Base-by-base conservation (phyloP, 805 yeast genomes). In the Schwanniomyces yamadae region DNA sequence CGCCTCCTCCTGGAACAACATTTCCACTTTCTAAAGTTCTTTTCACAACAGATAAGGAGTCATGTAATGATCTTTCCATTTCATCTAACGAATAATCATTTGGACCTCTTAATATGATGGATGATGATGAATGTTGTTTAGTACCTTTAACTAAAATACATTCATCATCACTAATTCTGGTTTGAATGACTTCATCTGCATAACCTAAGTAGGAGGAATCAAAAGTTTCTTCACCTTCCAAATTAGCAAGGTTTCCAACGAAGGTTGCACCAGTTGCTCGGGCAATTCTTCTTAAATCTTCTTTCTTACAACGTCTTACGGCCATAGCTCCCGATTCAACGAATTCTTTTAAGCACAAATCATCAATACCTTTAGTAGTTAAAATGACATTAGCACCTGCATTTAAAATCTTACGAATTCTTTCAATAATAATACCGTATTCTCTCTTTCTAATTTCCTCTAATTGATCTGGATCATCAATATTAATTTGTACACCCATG, bases 1-100 rank as follows among this genome's bases (percentile, higher is more conserved):
- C 95, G 42, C 99, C 99, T 47, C 99, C 99, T 43, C 99, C 99
- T 28, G 99, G 98, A 5, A 93, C 99, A 39, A 95, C 90, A 48
- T 77, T 67, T 14, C 97, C 98, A 54, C 91, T 80, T 64, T 93
- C 99, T 48, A 95, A 75, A 9, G 98, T 89, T 59, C 99, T 81
- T 70, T 93, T 93, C 23, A 93, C 96, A 23, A 93, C 99, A 29
- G 88, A 81, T 46, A 93, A 72, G 2, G 98, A 86, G 60, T 93
- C 99, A 55, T 88, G 97, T 42, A 95, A 63, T 0, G 98, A 89
- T 64, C 99, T 80, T 68, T 93, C 96, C 98, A 95, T 91, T 70
- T 93, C 99, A 65, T 93, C 99, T 48, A 93, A 75, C 26, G 95
- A 82, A 61, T 84, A 93, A 60, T 93, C 93, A 60, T 93, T 93